Evolutionary conservation across 208 protist species (phyloP).

Genomic region (Novymonas esmeraldas): DNA sequence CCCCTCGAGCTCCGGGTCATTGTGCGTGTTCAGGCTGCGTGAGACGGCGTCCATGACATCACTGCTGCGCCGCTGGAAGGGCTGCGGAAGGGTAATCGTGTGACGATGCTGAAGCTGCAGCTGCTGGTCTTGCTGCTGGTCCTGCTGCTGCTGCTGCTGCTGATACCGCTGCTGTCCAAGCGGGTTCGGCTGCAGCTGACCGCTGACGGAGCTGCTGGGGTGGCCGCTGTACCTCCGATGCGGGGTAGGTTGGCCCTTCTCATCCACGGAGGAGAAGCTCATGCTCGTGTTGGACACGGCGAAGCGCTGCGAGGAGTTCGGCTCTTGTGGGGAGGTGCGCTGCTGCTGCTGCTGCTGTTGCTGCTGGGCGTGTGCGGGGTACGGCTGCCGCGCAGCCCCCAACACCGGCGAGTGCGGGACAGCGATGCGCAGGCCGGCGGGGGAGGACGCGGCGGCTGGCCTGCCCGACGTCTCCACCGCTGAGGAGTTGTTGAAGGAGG

Average conservation of each 20-base stretch:
- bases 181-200: neutral
- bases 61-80: slow-evolving; percentile 11
- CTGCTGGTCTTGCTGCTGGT: slow-evolving; percentile 6
- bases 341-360: neutral
- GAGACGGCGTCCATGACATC: slow-evolving; percentile 32
- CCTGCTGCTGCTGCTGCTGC: slow-evolving; percentile 10
- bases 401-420: neutral
- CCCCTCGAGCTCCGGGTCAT: slow-evolving; percentile 39
- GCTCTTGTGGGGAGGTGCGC: neutral
- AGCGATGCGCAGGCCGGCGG: neutral
- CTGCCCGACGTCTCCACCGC: slow-evolving; percentile 5
- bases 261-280: slow-evolving; percentile 22
- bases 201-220: neutral
- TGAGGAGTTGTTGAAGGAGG: slow-evolving; percentile 21
- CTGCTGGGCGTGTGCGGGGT: slow-evolving; percentile 1
- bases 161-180: slow-evolving; percentile 4
- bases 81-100: neutral
- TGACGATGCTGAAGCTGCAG: neutral
- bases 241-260: neutral
- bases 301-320: neutral
- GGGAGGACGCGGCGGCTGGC: slow-evolving; percentile 3
- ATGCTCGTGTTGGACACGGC: slow-evolving; percentile 18
- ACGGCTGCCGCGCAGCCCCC: neutral
- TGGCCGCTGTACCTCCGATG: neutral
- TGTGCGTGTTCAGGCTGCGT: slow-evolving; percentile 31